Evolutionary conservation across 2,329 filamentous ascomycete genomes (phyloP).

Genomic region (Septoria petroselini): DNA sequence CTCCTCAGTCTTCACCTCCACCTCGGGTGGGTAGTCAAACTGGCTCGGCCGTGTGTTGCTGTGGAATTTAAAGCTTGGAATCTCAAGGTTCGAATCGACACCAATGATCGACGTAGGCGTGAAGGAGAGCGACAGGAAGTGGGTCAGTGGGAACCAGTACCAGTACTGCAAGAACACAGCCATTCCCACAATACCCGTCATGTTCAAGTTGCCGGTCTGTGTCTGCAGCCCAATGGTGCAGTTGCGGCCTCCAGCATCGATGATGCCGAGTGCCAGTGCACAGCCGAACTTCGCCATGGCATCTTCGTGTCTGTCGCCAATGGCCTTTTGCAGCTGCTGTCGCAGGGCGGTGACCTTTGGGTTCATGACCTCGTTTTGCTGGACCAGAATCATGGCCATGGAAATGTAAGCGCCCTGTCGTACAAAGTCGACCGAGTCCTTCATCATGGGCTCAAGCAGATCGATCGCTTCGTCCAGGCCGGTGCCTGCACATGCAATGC

Average conservation of each 20-base stretch:
- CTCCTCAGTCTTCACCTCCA: conserved; percentile 91
- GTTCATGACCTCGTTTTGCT: conserved; percentile 98
- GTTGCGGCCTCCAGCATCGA: conserved; percentile 95
- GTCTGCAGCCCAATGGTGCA: conserved; percentile 98
- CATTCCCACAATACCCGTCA: conserved; percentile 97
- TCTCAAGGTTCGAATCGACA: conserved; percentile 87
- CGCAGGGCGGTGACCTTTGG: conserved; percentile 88
- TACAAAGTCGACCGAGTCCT: conserved; percentile 97
- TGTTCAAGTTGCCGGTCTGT: conserved; percentile 96
- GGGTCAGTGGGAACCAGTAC: conserved; percentile 99
- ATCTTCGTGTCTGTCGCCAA: conserved; percentile 93
- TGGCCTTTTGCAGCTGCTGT: conserved; percentile 90
- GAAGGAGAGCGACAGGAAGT: conserved; percentile 94
- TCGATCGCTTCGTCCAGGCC: conserved; percentile 95
- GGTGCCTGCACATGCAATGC: conserved; percentile 95
- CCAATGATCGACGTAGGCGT: conserved; percentile 96
- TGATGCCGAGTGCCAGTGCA: conserved; percentile 89
- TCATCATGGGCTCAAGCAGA: conserved; percentile 97
- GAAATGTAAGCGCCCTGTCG: conserved; percentile 93
- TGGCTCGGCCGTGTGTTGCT: conserved; percentile 90
- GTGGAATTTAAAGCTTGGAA: conserved; percentile 92
- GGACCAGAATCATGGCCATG: conserved; percentile 97
- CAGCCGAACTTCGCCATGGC: conserved; percentile 99
- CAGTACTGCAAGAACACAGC: conserved; percentile 98
- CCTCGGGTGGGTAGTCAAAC: conserved; percentile 96